Evolutionary conservation across 768 basidiomycete species (phyloP), one percentile per base, ranked within the genome.

Genomic region (Collybia mongolica): DNA sequence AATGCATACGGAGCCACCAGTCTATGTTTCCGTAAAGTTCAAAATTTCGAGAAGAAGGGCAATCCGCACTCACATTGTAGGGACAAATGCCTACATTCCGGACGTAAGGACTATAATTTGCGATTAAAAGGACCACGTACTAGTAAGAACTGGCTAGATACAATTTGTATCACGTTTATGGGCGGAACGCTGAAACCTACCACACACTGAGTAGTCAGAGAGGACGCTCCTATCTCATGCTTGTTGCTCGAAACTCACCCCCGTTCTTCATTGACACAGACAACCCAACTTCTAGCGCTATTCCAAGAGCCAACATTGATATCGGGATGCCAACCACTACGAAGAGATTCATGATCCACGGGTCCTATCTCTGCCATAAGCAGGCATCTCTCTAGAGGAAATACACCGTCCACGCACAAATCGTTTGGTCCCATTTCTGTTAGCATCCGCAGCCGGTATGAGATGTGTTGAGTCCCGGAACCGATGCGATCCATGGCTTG

Each of bases 121-220:
- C n/a, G 44, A 26, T 17, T 2, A 49, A 8, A 17, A 43, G 49
- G 24, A 19, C 40, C 23, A 61, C 70, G 38, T 52, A 72, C 81
- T 57, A 69, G 75, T 61, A 66, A 57, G 53, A 76, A 78, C 54
- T 76, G 74, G 3, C 67, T 68, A 9, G 82, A 81, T 6, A 75
- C 72, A 23, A 79, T 61, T 6, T 67, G 64, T 53, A 86, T 76
- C 0, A 78, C 65, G 56, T 82, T 84, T 38, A 64, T 66, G 26
- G 61, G 43, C 12, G 80, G 79, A 17, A 84, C 81, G 26, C 51
- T 28, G 55, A 81, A 87, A 17, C 85, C 84, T 86, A 53, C 39
- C 24, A 37, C 20, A 44, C 18, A 17, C 40, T 42, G n/a, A 44
- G 47, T 37, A 5, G 9, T 35, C 41, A 28, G 19, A 28, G 19